Percentiles rank a stretch among this genome's conserved stretches.
phyloP scores from a whole-genome alignment of 1,284 basidiomycete species.

The Ceratobasidium sp. region DNA sequence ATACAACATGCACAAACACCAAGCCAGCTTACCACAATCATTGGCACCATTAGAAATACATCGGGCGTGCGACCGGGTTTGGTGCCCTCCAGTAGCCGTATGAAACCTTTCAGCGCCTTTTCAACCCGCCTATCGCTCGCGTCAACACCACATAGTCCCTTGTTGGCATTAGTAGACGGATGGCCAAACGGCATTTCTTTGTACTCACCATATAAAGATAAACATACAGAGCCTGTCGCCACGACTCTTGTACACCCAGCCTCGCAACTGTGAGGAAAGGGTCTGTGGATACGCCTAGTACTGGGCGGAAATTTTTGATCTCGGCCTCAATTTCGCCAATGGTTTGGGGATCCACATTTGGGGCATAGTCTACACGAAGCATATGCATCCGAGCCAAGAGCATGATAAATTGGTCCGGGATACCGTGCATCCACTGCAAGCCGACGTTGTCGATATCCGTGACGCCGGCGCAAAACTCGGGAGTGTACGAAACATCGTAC shows the following conservation, averaged over 20 bases:
- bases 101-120: slow-evolving; percentile 27
- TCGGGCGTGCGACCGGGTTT: slow-evolving; percentile 41
- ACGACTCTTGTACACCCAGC: slow-evolving; percentile 32
- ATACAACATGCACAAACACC: no score
- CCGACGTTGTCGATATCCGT: slow-evolving; percentile 7
- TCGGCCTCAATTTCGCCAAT: slow-evolving; percentile 18
- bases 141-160: slow-evolving; percentile 31
- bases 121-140: slow-evolving; percentile 17
- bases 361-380: slow-evolving; percentile 26
- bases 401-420: slow-evolving; percentile 29
- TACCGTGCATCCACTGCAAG: slow-evolving; percentile 36
- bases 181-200: no score
- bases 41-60: slow-evolving; percentile 18
- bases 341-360: slow-evolving; percentile 25
- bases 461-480: neutral
- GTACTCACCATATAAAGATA: slow-evolving; percentile 27
- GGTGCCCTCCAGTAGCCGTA: slow-evolving; percentile 23
- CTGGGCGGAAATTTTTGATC: slow-evolving; percentile 7
- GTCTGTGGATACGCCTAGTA: slow-evolving; percentile 9
- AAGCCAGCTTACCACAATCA: slow-evolving; percentile 20
- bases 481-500: slow-evolving; percentile 10
- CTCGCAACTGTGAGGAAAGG: slow-evolving; percentile 30
- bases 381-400: slow-evolving; percentile 31
- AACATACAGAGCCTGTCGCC: slow-evolving; percentile 25
- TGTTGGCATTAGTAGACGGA: neutral